Base-by-base conservation (phyloP, 208 protist species). In the Leishmania mexicana region DNA sequence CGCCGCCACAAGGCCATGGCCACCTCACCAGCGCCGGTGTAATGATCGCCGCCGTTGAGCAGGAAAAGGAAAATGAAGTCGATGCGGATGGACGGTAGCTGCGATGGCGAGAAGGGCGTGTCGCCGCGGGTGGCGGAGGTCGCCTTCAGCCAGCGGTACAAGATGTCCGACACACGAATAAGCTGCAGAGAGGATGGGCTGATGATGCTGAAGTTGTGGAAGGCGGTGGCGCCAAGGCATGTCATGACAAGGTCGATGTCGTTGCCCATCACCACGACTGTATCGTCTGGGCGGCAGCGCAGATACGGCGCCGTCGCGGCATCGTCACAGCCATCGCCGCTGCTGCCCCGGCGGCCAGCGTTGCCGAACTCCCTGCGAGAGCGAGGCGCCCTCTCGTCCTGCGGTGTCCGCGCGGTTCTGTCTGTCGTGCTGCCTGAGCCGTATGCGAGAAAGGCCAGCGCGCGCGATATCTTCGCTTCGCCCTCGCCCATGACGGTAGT, bases 161-260 rank as follows among this genome's bases (percentile, higher is more conserved):
- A 76, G 31, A 97, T 87, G 45, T 95, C 92, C 15, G 83, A 84
- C 10, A 97, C 90, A 65, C 84, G 90, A 62, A 95, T 94, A 10
- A 94, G 68, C 84, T 97, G 94, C 85, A 97, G 91, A 13, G 94
- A 95, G 28, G 92, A 94, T 0, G 94, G 94, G 24, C 92, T 85
- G 45, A 97, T 68, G 45, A 97, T 86, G 83, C 81, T 94, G n/a
- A 97, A 76, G 81, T 96, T 96, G 84, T 96, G 92, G 74, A 93
- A 97, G 42, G 86, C 85, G 7, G 94, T 97, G 28, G 94, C 91
- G 13, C 91, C 94, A 42, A 97, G 85, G 78, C 94, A 96, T 3
- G 94, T 96, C 42, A 97, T 65, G 42, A 94, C 91, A 31, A 97
- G 87, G 83, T 97, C 94, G 76, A 97, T 97, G 84, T 97, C 94